A percentile compares a stretch with the other conserved stretches of the same genome.
Conservation (phyloP, 352 stramenopile genomes). For the Pythium inflatum region DNA sequence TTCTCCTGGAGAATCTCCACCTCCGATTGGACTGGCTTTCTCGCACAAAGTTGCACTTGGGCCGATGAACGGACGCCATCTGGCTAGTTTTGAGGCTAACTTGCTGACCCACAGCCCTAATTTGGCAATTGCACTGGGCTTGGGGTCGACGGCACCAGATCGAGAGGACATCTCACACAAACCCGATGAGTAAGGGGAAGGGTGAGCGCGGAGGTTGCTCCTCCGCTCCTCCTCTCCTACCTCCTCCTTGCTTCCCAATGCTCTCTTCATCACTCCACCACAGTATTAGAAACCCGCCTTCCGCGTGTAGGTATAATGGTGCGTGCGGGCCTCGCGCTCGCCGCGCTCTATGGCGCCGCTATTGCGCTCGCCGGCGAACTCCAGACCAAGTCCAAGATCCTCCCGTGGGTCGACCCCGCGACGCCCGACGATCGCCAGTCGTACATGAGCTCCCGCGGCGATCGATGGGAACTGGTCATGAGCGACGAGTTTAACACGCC, state of each 20-base stretch:
- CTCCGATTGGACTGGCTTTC: constrained; percentile 26
- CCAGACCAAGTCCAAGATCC: constrained; percentile 59
- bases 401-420: constrained; percentile 62
- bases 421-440: constrained; percentile 48
- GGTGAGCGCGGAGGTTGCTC: background rate
- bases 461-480: constrained; percentile 63
- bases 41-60: constrained; percentile 19
- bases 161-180: background rate
- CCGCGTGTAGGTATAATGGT: too few species aligned
- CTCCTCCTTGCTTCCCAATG: background rate
- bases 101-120: constrained; percentile 1
- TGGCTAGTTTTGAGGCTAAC: background rate
- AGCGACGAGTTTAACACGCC: constrained; percentile 75
- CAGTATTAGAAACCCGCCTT: constrained; percentile 5
- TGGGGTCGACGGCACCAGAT: constrained; percentile 1
- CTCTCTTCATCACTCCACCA: background rate
- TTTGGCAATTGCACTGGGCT: background rate
- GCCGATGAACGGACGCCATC: too few species aligned
- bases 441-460: constrained; percentile 61
- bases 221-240: background rate
- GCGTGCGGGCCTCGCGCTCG: background rate
- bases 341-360: constrained; percentile 20
- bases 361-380: constrained; percentile 32
- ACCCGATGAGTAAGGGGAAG: background rate
- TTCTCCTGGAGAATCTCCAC: constrained; percentile 1